Conservation (phyloP, 208 protist species). For the Phytomonas sp. region DNA sequence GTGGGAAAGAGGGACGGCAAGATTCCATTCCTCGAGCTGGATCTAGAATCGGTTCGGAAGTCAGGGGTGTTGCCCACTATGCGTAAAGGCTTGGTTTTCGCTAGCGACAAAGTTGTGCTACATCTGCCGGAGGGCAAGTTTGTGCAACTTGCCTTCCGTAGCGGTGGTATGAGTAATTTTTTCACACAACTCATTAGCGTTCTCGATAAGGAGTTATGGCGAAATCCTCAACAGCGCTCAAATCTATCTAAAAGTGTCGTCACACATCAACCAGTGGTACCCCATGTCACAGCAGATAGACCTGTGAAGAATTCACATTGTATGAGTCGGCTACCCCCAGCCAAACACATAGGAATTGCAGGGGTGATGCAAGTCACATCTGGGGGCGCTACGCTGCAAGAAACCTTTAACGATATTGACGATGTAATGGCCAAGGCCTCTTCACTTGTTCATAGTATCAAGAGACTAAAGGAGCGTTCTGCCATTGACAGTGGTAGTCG, state of each 20-base stretch:
- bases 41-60: constrained; percentile 30
- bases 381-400: constrained; percentile 35
- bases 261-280: not conserved
- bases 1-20: constrained; percentile 12
- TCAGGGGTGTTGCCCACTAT: constrained; percentile 23
- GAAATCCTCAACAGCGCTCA: not conserved
- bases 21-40: constrained; percentile 27
- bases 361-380: constrained; percentile 55
- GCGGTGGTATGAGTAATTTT: constrained; percentile 45
- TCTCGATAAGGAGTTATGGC: constrained; percentile 39
- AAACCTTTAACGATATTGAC: constrained; percentile 69
- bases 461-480: constrained; percentile 40
- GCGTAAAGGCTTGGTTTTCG: constrained; percentile 30
- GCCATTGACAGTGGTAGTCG: constrained; percentile 12
- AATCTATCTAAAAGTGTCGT: not conserved
- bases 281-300: not conserved
- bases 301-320: not conserved
- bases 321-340: constrained; percentile 15
- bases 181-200: constrained; percentile 26
- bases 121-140: constrained; percentile 33
- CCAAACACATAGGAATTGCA: constrained; percentile 61
- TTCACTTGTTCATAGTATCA: constrained; percentile 57
- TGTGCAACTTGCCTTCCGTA: constrained; percentile 49
- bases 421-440: constrained; percentile 81
- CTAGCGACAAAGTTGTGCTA: constrained; percentile 52